Conservation (phyloP, 164 flowering plant genomes). For the Berberis thunbergii region DNA sequence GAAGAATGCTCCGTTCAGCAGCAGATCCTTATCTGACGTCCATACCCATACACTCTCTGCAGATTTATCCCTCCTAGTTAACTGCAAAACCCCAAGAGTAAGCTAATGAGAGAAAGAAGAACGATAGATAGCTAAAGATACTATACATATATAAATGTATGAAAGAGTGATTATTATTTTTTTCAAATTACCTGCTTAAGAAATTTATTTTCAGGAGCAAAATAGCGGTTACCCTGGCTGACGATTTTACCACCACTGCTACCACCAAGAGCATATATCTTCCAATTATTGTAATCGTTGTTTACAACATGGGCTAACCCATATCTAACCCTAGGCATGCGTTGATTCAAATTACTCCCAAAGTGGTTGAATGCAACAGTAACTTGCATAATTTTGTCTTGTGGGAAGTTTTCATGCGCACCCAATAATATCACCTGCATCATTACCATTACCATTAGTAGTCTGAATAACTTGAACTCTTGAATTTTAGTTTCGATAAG, state of each 20-base stretch:
- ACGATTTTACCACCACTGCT: slow-evolving; percentile 58
- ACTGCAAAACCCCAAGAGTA: too few relatives aligned
- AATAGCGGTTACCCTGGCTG: slow-evolving; percentile 76
- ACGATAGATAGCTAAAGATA: too few relatives aligned
- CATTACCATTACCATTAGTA: too few relatives aligned
- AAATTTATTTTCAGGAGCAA: slow-evolving; percentile 30
- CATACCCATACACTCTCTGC: slow-evolving; percentile 50
- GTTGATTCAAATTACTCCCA: slow-evolving; percentile 52
- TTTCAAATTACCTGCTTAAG: slow-evolving; percentile 36
- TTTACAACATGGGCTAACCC: slow-evolving; percentile 69
- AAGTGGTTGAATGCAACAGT: slow-evolving; percentile 75
- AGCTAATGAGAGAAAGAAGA: too few relatives aligned
- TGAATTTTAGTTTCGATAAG: too few relatives aligned
- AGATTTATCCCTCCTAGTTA: slow-evolving; percentile 29
- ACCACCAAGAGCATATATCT: slow-evolving; percentile 85
- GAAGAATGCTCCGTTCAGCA: slow-evolving; percentile 72
- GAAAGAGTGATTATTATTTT: too few relatives aligned
- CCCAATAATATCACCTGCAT: slow-evolving; percentile 70
- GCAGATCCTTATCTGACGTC: slow-evolving; percentile 61
- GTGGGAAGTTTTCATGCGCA: slow-evolving; percentile 34
- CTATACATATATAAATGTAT: too few relatives aligned
- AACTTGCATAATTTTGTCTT: slow-evolving; percentile 50
- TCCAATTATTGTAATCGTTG: slow-evolving; percentile 80
- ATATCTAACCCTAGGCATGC: slow-evolving; percentile 75
- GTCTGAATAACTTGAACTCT: too few relatives aligned